A percentile compares a stretch with the other conserved stretches of the same genome.
Evolutionary conservation across 805 yeast species (phyloP).

Genomic region (Metschnikowia santaceciliae): DNA sequence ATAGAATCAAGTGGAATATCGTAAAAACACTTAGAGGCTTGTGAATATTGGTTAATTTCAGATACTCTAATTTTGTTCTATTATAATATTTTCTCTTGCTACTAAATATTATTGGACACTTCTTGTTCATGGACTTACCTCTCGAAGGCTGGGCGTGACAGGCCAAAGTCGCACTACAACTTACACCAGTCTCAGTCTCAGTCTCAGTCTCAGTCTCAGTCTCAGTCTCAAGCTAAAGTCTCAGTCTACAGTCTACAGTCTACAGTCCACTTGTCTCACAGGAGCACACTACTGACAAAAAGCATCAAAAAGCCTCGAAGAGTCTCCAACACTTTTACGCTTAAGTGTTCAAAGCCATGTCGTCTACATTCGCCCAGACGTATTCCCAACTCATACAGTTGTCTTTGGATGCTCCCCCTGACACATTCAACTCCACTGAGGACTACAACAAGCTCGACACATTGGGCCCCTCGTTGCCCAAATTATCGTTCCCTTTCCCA

Average conservation of each 20-base stretch:
- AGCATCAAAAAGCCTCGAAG: no score
- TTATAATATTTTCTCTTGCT: no score
- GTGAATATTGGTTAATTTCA: no score
- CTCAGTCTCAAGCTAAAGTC: neutral
- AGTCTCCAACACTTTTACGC: neutral
- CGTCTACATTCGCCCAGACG: conserved; percentile 38
- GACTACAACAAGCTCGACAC: conserved; percentile 27
- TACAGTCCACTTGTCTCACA: no score
- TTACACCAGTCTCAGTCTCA: neutral
- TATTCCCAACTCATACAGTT: conserved; percentile 47
- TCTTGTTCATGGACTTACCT: no score
- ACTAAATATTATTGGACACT: no score
- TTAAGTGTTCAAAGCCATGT: conserved; percentile 1
- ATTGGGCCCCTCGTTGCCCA: conserved; percentile 49
- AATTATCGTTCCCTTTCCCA: conserved; percentile 36
- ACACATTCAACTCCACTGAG: conserved; percentile 29
- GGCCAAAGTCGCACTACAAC: neutral
- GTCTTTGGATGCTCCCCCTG: conserved; percentile 34
- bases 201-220: no score
- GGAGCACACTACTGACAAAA: no score
- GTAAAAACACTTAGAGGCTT: no score
- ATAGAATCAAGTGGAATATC: no score
- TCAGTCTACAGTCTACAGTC: no score
- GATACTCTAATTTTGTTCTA: no score
- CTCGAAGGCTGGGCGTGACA: neutral